Evolutionary conservation across 1,284 basidiomycete genomes (phyloP), one percentile per base, ranked within the genome.

Genomic region (Ustilago vetiveriae): DNA sequence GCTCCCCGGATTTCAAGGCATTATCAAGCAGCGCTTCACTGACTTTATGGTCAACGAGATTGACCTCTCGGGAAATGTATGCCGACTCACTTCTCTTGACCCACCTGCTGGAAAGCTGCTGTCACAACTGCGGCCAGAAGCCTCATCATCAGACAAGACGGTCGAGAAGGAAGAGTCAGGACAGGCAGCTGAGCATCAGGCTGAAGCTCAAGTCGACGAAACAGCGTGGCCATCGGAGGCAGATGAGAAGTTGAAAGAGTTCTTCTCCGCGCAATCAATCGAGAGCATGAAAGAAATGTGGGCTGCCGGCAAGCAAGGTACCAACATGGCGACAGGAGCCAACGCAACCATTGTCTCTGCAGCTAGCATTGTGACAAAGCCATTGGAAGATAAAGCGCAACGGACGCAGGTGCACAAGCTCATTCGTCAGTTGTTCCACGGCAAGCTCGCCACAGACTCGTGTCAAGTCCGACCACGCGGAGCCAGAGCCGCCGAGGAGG

Each of bases 401-500:
- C 88, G 95, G 24, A 92, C 92, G 2, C 87, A 87, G 6, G 86
- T 96, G 53, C 95, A 98, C 82, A 87, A 91, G 81, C 84, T 86
- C 11, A 85, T 98, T 35, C 88, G 96, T 42, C 88, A 90, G 59
- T 82, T 92, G 4, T 96, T 98, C 79, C 85, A 83, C 1, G 92
- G 92, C 19, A 90, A 90, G 68, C 86, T 98, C 36, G 90, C 94
- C 40, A 92, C 89, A 19, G 90, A 92, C 81, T 65, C 72, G 6
- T 47, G 51, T 7, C 83, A 56, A 85, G 84, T 60, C 11, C 17
- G 68, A 45, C 40, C 62, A 19, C 35, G 47, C 26, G 57, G 47
- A 6, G 32, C 41, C 11, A 35, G 41, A n/a, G 45, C 52, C 5
- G 38, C 24, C 6, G 63, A 65, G 19, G 58, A 59, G 8, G 72